Base-by-base conservation (phyloP, 2,329 filamentous ascomycete genomes). In the Neurospora crassa region DNA sequence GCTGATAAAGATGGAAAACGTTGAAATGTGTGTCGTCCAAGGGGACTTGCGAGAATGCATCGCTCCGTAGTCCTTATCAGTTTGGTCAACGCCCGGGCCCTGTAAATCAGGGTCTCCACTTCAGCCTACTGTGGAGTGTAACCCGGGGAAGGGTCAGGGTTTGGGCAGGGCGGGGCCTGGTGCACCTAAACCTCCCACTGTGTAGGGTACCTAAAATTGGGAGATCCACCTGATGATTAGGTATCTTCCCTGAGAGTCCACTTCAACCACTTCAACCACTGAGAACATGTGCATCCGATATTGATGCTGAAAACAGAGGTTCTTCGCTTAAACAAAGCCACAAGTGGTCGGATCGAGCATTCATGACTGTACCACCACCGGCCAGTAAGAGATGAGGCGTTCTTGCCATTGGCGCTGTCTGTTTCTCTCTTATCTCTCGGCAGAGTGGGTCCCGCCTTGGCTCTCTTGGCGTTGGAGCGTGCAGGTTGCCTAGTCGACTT, bases 361-460 rank as follows among this genome's bases (percentile, higher is more conserved):
- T 53, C 20, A 8, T 53, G 20, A 53, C 20, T 37, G 24, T 29
- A 37, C 34, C 34, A 37, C 24, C 29, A 29, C 11, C 45, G 43
- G 43, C 45, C 20, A 24, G 34, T 34, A 63, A 63, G 53, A 63
- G 53, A 6, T 8, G 53, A 63, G 53, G 16, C 53, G 53, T 63
- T 69, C 41, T 16, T 70, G 24, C 69, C 40, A 74, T 73, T 73
- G 71, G 73, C 37, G 40, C 40, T 11, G 20, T 6, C 10, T 37
- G 5, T 37, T 16, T 67, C 34, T 47, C 59, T 67, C 71, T 75
- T 75, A 75, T 75, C 74, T 75, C 74, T 75, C 41, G 73, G 74
- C 74, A 69, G 45, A 70, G 72, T 42, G 71, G 47, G 24, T 29
- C 47, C n/a, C 24, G 67, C 34, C 73, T 72, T 74, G 71, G 73